Evolutionary conservation across 2,329 filamentous ascomycete species (phyloP), one percentile per base, ranked within the genome.

Genomic region (Ophiostoma perfectum): DNA sequence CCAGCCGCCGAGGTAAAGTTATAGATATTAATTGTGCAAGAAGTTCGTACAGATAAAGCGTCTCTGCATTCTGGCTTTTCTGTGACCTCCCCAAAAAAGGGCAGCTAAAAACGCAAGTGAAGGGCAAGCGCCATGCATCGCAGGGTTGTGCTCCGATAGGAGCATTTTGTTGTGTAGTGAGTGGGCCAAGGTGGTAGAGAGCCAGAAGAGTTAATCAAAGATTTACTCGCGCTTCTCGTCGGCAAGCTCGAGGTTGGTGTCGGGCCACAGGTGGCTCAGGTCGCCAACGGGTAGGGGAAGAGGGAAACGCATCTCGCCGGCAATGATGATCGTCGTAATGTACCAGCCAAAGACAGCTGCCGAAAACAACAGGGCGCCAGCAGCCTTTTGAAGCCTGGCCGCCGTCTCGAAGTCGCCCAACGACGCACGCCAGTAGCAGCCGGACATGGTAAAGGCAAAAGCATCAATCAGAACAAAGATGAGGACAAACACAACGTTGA

Each of bases 261-360:
- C 74, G 0, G 78, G 78, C 82, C 82, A 84, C 67, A 82, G 80
- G 63, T 79, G 80, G 66, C 78, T 83, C 12, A 85, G 76, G 71
- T 84, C 82, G 4, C 82, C 81, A 1, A 85, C 81, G 0, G 82
- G 82, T 2, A 84, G 76, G 41, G 77, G 80, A 49, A 84, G 70
- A 0, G 79, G 78, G 67, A 84, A 79, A 4, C 81, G 77, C 81
- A 84, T 84, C 75, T 85, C 82, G 3, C 79, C 81, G 1, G 80
- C 79, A 80, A 84, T 83, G 69, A 84, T 84, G 5, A 83, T 82
- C 65, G 84, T 79, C 9, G 80, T 80, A 75, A 84, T 82, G 70
- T 84, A 84, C 80, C 82, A 85, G 1, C 82, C 82, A 4, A 84
- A 71, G 0, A 79, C 36, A 0, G 78, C 81, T 0, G 82, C 80